Evolutionary conservation across 1,284 basidiomycete genomes (phyloP).

Genomic region (Tetrapyrgos nigripes): DNA sequence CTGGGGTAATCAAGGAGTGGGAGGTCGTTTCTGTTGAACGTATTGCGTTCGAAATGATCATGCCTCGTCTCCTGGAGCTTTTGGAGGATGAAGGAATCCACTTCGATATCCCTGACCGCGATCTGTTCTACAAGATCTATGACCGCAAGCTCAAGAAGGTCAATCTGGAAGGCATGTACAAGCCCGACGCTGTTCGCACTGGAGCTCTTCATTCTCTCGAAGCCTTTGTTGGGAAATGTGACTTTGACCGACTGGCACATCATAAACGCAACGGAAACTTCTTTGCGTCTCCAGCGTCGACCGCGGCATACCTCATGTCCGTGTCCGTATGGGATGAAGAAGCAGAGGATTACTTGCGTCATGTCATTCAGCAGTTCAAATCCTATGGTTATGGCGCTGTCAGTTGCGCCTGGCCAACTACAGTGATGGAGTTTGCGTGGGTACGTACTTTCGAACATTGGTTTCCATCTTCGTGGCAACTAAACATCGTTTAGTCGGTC

Average conservation of each 20-base stretch:
- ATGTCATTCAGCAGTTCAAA: neutral
- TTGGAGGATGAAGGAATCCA: neutral
- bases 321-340: constrained; percentile 6
- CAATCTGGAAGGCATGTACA: neutral
- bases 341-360: neutral
- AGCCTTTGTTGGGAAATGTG: neutral
- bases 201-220: constrained; percentile 1
- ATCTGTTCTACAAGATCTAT: neutral
- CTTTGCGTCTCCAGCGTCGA: constrained; percentile 3
- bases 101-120: constrained; percentile 1
- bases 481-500: neutral
- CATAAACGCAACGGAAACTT: constrained; percentile 4
- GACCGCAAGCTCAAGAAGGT: constrained; percentile 1
- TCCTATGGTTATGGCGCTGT: constrained; percentile 3
- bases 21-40: neutral
- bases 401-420: constrained; percentile 2
- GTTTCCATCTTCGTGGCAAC: neutral
- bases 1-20: neutral
- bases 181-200: neutral
- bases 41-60: constrained; percentile 6
- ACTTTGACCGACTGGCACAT: constrained; percentile 2
- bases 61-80: neutral
- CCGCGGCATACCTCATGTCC: constrained; percentile 6
- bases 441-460: neutral
- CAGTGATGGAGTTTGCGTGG: constrained; percentile 4